These are phyloP conservation scores for Kodamaea jinghongensis DNA, from an alignment of 805 yeast species.

Conservation along the genomic window DNA sequence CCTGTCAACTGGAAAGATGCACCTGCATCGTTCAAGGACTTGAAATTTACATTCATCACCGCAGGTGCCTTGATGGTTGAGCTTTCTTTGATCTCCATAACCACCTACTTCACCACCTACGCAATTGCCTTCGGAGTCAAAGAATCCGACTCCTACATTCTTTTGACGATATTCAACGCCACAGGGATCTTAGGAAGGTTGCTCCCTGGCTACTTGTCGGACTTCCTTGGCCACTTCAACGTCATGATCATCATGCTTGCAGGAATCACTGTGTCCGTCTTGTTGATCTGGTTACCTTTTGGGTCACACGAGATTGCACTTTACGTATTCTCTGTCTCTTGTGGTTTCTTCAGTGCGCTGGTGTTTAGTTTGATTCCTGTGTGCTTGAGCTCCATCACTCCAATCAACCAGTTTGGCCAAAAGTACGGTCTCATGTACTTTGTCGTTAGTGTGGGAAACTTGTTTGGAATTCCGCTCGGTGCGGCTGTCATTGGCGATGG, in stretches of 20 bases:
- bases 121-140: constrained; percentile 49
- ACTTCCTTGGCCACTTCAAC: constrained; percentile 54
- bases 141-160: constrained; percentile 41
- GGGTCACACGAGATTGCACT: constrained; percentile 44
- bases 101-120: constrained; percentile 57
- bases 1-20: constrained; percentile 11
- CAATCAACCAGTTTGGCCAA: constrained; percentile 62
- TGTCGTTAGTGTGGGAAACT: constrained; percentile 45
- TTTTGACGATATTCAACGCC: constrained; percentile 47
- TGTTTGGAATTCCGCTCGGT: constrained; percentile 37
- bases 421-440: constrained; percentile 69
- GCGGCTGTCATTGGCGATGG: constrained; percentile 37
- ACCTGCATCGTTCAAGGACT: constrained; percentile 38
- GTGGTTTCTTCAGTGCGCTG: constrained; percentile 62
- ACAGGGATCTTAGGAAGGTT: constrained; percentile 52
- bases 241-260: constrained; percentile 49
- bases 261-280: constrained; percentile 45
- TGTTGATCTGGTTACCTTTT: constrained; percentile 67
- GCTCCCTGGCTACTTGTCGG: constrained; percentile 57
- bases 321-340: constrained; percentile 50
- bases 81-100: constrained; percentile 48
- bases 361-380: constrained; percentile 65
- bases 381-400: constrained; percentile 63
- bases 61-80: constrained; percentile 47
- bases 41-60: constrained; percentile 32